Percentiles rank a stretch among this genome's conserved stretches.
phyloP scores from a whole-genome alignment of 1,284 basidiomycete genomes.

The Melampsora americana region DNA sequence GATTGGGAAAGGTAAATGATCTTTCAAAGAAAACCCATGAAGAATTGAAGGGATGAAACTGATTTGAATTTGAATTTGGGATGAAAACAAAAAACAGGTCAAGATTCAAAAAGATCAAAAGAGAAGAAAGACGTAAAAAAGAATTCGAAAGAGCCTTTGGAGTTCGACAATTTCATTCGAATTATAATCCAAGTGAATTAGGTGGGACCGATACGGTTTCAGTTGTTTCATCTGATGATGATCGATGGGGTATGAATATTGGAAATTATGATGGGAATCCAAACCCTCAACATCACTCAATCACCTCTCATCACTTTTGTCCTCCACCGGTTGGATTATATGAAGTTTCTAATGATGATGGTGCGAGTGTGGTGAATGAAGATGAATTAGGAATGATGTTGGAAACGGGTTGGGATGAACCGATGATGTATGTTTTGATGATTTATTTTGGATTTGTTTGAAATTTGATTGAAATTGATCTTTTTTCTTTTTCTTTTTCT shows the following conservation, averaged over 20 bases:
- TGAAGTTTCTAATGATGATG: slow-evolving; percentile 35
- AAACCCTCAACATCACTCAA: too few relatives aligned
- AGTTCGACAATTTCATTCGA: slow-evolving; percentile 48
- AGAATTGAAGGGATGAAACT: too few relatives aligned
- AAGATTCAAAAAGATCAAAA: slow-evolving; percentile 48
- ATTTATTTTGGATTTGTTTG: too few relatives aligned
- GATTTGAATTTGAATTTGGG: too few relatives aligned
- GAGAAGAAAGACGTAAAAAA: too few relatives aligned
- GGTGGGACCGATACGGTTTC: slow-evolving; percentile 63
- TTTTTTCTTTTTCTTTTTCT: too few relatives aligned
- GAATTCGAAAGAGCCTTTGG: slow-evolving; percentile 63
- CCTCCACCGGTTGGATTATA: slow-evolving; percentile 69
- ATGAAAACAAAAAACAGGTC: too few relatives aligned
- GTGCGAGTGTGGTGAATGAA: slow-evolving; percentile 3
- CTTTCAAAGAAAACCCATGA: too few relatives aligned
- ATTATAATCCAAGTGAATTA: slow-evolving; percentile 51
- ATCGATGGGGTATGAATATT: slow-evolving; percentile 73
- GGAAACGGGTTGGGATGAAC: slow-evolving; percentile 21
- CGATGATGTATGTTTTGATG: too few relatives aligned
- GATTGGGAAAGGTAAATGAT: slow-evolving; percentile 99
- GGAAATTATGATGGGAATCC: slow-evolving; percentile 52
- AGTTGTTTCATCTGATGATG: slow-evolving; percentile 67
- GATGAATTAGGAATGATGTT: slow-evolving; percentile 22
- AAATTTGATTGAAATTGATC: too few relatives aligned
- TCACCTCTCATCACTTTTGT: too few relatives aligned